phyloP scores from a whole-genome alignment of 2,329 filamentous ascomycete genomes.

The Calycina marina region DNA sequence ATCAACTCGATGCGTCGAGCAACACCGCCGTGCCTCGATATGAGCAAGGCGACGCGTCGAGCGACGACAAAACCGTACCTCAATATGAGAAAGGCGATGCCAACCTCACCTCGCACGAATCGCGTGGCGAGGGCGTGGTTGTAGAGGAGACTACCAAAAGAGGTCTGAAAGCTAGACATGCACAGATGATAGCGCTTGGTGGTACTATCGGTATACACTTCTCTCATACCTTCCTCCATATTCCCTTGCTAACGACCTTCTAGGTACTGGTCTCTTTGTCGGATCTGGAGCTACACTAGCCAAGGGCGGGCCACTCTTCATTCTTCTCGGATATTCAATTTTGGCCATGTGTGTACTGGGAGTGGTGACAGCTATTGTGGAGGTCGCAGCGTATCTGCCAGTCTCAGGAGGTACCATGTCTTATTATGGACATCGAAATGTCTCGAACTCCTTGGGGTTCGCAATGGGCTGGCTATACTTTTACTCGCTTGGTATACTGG shows the following conservation, averaged over 20 bases:
- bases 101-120: neutral
- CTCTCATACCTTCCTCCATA: too few species aligned
- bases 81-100: neutral
- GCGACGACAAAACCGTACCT: too few species aligned
- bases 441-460: conserved; percentile 29
- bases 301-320: conserved; percentile 29
- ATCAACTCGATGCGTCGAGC: too few species aligned
- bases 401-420: conserved; percentile 34
- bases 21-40: too few species aligned
- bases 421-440: conserved; percentile 31
- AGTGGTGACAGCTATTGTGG: conserved; percentile 35
- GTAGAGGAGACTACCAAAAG: conserved; percentile 5
- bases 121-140: neutral
- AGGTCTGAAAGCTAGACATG: conserved; percentile 20
- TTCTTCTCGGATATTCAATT: conserved; percentile 29
- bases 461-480: conserved; percentile 29
- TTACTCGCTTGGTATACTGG: conserved; percentile 25
- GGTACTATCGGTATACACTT: conserved; percentile 31
- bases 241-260: neutral
- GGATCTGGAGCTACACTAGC: conserved; percentile 29
- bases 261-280: conserved; percentile 24
- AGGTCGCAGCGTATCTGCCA: conserved; percentile 48
- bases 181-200: conserved; percentile 20
- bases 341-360: conserved; percentile 30
- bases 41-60: too few species aligned